These are phyloP conservation scores for Peribolospora baueri DNA, from an alignment of 768 basidiomycete species.

Conservation along the genomic window DNA sequence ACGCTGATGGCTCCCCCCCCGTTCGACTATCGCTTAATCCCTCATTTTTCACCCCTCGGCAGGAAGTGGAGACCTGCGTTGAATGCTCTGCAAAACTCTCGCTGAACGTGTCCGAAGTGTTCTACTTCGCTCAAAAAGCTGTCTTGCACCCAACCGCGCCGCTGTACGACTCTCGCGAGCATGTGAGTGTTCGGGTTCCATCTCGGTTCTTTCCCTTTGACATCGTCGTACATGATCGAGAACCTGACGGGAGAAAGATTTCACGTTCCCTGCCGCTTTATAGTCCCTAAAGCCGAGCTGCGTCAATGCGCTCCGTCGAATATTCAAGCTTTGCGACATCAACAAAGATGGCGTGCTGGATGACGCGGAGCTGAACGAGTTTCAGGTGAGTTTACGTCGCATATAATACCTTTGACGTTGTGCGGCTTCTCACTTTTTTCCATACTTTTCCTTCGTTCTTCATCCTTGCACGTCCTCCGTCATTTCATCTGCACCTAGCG, in stretches of 20 bases:
- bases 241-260: not conserved
- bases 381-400: slow-evolving; percentile 40
- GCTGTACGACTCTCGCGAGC: slow-evolving; percentile 83
- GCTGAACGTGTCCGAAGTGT: slow-evolving; percentile 57
- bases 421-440: not conserved
- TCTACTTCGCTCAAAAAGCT: slow-evolving; percentile 96
- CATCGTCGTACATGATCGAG: not conserved
- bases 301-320: slow-evolving; percentile 58
- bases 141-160: slow-evolving; percentile 92
- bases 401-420: no score
- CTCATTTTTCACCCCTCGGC: not conserved
- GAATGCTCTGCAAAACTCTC: slow-evolving; percentile 26
- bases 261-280: slow-evolving; percentile 3
- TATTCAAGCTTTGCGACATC: slow-evolving; percentile 86
- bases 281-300: slow-evolving; percentile 84
- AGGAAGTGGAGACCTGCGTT: slow-evolving; percentile 98
- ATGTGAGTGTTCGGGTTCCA: slow-evolving; percentile 30
- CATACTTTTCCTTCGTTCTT: not conserved
- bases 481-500: slow-evolving; percentile 27
- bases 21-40: not conserved
- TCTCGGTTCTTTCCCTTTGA: not conserved
- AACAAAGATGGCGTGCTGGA: slow-evolving; percentile 87
- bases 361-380: slow-evolving; percentile 76
- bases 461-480: slow-evolving; percentile 1
- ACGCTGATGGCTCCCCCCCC: not conserved